Evolutionary conservation across 768 basidiomycete species (phyloP).

Genomic region (Auriscalpium microsporum): DNA sequence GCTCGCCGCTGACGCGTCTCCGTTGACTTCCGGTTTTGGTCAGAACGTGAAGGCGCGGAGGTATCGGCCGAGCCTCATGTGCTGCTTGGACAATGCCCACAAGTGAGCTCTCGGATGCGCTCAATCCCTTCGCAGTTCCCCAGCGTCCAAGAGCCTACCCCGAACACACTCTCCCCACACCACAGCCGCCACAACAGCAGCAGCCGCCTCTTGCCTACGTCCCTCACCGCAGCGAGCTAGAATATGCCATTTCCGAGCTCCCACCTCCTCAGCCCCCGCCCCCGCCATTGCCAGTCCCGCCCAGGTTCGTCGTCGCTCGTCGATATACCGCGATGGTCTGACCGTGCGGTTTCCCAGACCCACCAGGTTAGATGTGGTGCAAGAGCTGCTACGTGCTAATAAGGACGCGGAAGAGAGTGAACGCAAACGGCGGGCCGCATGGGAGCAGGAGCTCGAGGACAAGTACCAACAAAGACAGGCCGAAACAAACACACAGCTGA

Average conservation of each 20-base stretch:
- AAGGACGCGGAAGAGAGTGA: conserved; percentile 56
- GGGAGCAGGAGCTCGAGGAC: conserved; percentile 67
- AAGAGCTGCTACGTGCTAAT: conserved; percentile 53
- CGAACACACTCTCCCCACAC: neutral
- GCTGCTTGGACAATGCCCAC: conserved; percentile 37
- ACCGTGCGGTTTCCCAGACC: conserved; percentile 4
- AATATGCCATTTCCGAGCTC: conserved; percentile 46
- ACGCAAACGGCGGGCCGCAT: conserved; percentile 45
- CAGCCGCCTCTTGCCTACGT: conserved; percentile 12
- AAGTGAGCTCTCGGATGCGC: conserved; percentile 72
- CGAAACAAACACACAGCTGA: conserved; percentile 49
- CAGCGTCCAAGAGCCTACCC: conserved; percentile 14
- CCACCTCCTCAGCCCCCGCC: conserved; percentile 22
- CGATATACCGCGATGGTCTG: neutral
- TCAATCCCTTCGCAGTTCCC: conserved; percentile 58
- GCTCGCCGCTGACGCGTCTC: conserved; percentile 15
- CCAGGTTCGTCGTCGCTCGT: conserved; percentile 2
- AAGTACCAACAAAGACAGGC: conserved; percentile 45
- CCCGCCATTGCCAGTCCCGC: conserved; percentile 18
- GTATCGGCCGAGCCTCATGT: neutral
- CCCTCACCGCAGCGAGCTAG: conserved; percentile 59
- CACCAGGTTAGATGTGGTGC: conserved; percentile 29
- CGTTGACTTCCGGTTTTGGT: too few relatives aligned
- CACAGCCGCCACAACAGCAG: neutral
- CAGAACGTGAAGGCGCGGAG: neutral